A percentile compares a stretch with the other conserved stretches of the same genome.
These are phyloP conservation scores for Lodderomyces orthopsilosis DNA, from an alignment of 1,139 yeast species.

Conservation along the genomic window DNA sequence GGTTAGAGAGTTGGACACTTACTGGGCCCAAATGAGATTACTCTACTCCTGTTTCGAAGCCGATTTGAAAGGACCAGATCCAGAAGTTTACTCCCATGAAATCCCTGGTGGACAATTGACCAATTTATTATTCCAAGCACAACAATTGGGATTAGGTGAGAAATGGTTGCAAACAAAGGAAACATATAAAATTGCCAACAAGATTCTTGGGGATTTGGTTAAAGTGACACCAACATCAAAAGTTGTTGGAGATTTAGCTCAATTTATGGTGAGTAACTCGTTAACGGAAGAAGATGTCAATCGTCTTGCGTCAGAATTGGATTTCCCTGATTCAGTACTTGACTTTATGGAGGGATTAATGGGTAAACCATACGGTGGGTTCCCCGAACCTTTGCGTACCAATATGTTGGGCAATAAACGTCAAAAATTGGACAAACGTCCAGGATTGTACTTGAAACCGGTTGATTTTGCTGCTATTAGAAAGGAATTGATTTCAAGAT, in stretches of 20 bases:
- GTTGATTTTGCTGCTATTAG: constrained; percentile 69
- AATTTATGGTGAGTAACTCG: constrained; percentile 96
- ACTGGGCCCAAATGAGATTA: constrained; percentile 99
- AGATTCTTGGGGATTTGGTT: constrained; percentile 89
- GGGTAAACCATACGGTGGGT: constrained; percentile 99
- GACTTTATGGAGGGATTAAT: constrained; percentile 98
- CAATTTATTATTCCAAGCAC: constrained; percentile 96
- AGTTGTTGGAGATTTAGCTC: constrained; percentile 98
- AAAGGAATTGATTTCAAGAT: constrained; percentile 68
- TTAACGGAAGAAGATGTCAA: constrained; percentile 79
- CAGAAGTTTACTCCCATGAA: constrained; percentile 97
- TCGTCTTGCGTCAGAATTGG: constrained; percentile 83
- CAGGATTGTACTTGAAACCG: constrained; percentile 86
- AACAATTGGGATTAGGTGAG: constrained; percentile 94
- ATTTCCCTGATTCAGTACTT: constrained; percentile 96
- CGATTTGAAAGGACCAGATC: constrained; percentile 98
- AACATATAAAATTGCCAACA: constrained; percentile 88
- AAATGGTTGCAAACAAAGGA: constrained; percentile 95
- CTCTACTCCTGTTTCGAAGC: constrained; percentile 97
- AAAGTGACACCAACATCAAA: constrained; percentile 98
- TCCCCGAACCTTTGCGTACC: constrained; percentile 97
- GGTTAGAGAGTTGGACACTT: constrained; percentile 81
- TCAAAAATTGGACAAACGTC: constrained; percentile 82
- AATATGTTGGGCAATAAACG: constrained; percentile 82
- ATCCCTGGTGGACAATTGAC: constrained; percentile 99